Base-by-base conservation (phyloP, 169 alveolate genomes). In the Cryptosporidium sp. region DNA sequence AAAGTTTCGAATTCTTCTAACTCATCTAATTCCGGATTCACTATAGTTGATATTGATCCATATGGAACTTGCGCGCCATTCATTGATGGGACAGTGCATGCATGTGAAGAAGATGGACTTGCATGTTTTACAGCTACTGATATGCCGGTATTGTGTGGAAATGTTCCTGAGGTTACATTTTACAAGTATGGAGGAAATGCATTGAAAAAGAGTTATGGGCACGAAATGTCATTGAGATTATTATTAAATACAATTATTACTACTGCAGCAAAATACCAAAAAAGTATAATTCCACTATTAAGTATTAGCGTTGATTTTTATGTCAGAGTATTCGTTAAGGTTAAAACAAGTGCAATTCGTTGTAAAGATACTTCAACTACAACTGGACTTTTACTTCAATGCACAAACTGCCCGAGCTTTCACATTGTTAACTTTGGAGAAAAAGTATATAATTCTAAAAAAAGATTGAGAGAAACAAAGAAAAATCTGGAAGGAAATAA, bases 141-240 rank as follows among this genome's bases (percentile, higher is more conserved):
- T 91, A 97, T 97, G 98, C 97, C 98, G n/a, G 97, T 97, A 14
- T 93, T 97, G 51, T 96, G 99, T 91, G 98, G 99, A n/a, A 95
- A 96, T 85, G 94, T 91, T 60, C 99, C 99, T 0, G 97, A 96
- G 56, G 97, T 96, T 7, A 94, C 98, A 18, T 97, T 96, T 92
- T 97, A 97, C 91, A 96, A 96, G 89, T 97, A 97, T 75, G 98
- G 98, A 56, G 97, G 98, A 23, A 91, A 95, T 37, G 96, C 97
- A 67, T 87, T 94, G 72, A 97, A 95, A 85, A 94, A 94, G 48
- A 86, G 94, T 21, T 95, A 95, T 80, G 95, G 97, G 91, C 98
- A 97, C 72, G 99, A 97, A 92, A 92, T 94, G 91, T 95, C 97
- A 35, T 91, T 94, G 85, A 94, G 98, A 91, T 94, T 96, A 7